phyloP scores from a whole-genome alignment of 2,329 filamentous ascomycete genomes.

The Amauroascus verrucosus region DNA sequence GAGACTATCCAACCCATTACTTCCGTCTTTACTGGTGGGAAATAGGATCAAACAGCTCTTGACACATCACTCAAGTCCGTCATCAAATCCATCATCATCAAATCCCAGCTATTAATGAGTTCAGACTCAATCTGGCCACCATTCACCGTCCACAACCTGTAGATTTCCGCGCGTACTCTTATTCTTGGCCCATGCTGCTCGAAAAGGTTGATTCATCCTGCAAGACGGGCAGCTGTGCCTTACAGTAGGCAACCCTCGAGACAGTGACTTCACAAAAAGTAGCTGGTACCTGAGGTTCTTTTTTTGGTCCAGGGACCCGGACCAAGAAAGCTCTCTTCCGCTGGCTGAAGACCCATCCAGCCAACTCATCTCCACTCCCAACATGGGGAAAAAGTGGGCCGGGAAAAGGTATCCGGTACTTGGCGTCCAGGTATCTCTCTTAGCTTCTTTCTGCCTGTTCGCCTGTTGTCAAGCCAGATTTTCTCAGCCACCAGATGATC shows the following conservation, averaged over 20 bases:
- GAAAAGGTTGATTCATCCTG: neutral
- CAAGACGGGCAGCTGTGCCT: neutral
- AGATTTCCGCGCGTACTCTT: neutral
- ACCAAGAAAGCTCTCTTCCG: neutral
- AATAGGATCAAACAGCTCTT: conserved; percentile 10
- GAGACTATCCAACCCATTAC: neutral
- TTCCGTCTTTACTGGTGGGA: conserved; percentile 7
- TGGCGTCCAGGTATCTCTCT: conserved; percentile 2
- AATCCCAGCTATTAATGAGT: neutral
- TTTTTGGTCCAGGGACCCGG: neutral
- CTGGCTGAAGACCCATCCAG: neutral
- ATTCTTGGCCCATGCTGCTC: neutral
- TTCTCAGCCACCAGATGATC: neutral
- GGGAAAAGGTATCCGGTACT: conserved; percentile 8
- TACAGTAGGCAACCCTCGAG: neutral
- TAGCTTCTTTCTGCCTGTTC: neutral
- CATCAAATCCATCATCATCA: neutral
- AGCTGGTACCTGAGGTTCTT: neutral
- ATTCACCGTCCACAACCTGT: neutral
- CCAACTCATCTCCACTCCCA: neutral
- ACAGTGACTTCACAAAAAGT: conserved; percentile 5
- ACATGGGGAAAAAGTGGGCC: neutral
- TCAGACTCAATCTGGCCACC: neutral
- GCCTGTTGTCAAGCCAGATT: neutral
- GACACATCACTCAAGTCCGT: conserved; percentile 8